A percentile compares a stretch with the other conserved stretches of the same genome.
These are phyloP conservation scores for Rhizopogon vinicolor DNA, from an alignment of 768 basidiomycete genomes.

Conservation along the genomic window DNA sequence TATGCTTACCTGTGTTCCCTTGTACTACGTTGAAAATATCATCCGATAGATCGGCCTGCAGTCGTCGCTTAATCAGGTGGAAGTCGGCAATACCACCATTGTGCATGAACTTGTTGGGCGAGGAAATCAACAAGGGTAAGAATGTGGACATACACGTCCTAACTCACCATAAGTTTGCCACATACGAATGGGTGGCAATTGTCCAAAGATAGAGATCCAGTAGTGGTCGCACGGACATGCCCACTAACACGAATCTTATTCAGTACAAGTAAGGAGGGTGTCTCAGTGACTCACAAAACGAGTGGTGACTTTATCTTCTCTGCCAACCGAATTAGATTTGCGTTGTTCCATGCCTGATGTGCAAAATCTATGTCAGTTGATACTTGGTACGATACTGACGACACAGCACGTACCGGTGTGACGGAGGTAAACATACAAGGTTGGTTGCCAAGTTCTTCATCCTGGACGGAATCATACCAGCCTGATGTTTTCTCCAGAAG, in stretches of 20 bases:
- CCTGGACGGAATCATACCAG: constrained; percentile 89
- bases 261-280: background rate
- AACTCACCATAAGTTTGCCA: constrained; percentile 82
- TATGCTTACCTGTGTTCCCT: constrained; percentile 79
- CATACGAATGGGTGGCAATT: constrained; percentile 95
- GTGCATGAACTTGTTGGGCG: constrained; percentile 79
- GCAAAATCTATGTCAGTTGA: constrained; percentile 7
- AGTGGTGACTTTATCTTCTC: constrained; percentile 97
- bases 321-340: constrained; percentile 87
- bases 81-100: constrained; percentile 94
- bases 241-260: constrained; percentile 40
- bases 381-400: background rate
- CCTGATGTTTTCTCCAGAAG: constrained; percentile 38
- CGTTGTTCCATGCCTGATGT: constrained; percentile 90
- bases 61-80: constrained; percentile 66
- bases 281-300: constrained; percentile 66
- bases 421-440: constrained; percentile 97
- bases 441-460: constrained; percentile 78
- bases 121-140: background rate
- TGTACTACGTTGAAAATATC: constrained; percentile 82
- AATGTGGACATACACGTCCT: background rate
- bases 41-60: constrained; percentile 77
- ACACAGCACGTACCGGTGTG: constrained; percentile 60
- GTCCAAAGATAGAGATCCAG: constrained; percentile 85
- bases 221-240: constrained; percentile 92